Evolutionary conservation across 768 basidiomycete species (phyloP).

Genomic region (Candolleomyces efflorescens): DNA sequence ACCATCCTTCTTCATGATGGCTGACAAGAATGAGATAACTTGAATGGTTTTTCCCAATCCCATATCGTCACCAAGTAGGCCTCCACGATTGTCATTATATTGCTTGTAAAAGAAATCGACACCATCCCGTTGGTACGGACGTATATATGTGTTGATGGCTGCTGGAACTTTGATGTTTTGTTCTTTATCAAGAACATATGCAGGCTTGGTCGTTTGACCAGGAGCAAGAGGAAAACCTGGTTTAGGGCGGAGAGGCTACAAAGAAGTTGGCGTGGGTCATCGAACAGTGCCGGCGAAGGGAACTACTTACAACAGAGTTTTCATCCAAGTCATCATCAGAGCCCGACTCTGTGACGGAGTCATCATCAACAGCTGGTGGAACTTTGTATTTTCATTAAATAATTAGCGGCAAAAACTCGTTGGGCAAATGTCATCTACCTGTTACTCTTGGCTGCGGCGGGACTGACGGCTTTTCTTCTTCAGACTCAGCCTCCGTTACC

Average conservation of each 20-base stretch:
- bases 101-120: conserved; percentile 75
- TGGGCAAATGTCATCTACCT: neutral
- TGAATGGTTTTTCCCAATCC: conserved; percentile 96
- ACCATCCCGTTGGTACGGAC: conserved; percentile 89
- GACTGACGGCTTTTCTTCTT: conserved; percentile 9
- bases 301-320: neutral
- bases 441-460: neutral
- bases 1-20: conserved; percentile 85
- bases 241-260: conserved; percentile 27
- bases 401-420: neutral
- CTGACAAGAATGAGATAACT: conserved; percentile 83
- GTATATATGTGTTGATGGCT: conserved; percentile 80
- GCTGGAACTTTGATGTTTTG: conserved; percentile 52
- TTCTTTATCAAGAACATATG: conserved; percentile 48
- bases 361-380: conserved; percentile 7
- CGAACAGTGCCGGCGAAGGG: neutral
- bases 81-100: conserved; percentile 67
- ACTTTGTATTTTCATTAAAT: neutral
- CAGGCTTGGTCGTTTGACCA: conserved; percentile 36
- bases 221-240: conserved; percentile 51
- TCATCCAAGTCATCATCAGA: conserved; percentile 16
- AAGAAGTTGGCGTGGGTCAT: neutral
- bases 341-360: conserved; percentile 45
- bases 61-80: conserved; percentile 95
- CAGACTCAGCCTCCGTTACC: conserved; percentile 31